These are phyloP conservation scores for Coemansia brasiliensis DNA, from an alignment of 192 early-diverging fungal species.

Conservation along the genomic window DNA sequence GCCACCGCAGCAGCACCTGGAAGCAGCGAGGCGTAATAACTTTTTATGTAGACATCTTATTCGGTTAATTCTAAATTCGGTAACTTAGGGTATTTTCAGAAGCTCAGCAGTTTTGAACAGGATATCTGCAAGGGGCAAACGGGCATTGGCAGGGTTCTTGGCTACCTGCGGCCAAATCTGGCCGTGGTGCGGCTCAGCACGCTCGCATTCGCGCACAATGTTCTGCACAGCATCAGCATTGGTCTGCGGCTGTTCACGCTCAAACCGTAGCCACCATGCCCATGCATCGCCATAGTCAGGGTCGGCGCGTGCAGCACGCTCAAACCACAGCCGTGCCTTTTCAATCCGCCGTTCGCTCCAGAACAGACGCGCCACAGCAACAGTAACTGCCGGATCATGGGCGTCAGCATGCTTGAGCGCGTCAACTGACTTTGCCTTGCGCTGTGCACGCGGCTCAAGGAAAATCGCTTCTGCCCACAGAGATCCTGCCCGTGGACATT, in stretches of 20 bases:
- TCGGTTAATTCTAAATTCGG: background rate
- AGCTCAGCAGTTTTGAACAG: constrained; percentile 22
- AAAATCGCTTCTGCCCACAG: constrained; percentile 89
- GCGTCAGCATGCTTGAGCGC: constrained; percentile 90
- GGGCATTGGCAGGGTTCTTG: constrained; percentile 62
- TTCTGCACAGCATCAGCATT: background rate
- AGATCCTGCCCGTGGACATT: constrained; percentile 81
- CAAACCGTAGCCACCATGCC: constrained; percentile 96
- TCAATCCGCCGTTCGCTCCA: constrained; percentile 92
- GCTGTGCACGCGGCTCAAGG: constrained; percentile 80
- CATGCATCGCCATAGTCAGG: constrained; percentile 89
- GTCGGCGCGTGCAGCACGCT: constrained; percentile 76
- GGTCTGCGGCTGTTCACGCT: constrained; percentile 53
- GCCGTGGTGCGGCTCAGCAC: constrained; percentile 87
- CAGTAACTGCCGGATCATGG: constrained; percentile 70
- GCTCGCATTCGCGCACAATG: constrained; percentile 67
- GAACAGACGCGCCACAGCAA: constrained; percentile 86
- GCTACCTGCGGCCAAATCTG: constrained; percentile 80
- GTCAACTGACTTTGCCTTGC: constrained; percentile 85
- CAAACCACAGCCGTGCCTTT: constrained; percentile 93
- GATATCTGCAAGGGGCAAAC: constrained; percentile 14
- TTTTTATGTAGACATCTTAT: background rate
- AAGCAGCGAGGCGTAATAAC: constrained; percentile 17
- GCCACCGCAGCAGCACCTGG: constrained; percentile 7
- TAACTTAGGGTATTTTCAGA: constrained; percentile 7